These are phyloP conservation scores for Lipomyces oligophaga DNA, from an alignment of 805 yeast genomes.

Conservation along the genomic window DNA sequence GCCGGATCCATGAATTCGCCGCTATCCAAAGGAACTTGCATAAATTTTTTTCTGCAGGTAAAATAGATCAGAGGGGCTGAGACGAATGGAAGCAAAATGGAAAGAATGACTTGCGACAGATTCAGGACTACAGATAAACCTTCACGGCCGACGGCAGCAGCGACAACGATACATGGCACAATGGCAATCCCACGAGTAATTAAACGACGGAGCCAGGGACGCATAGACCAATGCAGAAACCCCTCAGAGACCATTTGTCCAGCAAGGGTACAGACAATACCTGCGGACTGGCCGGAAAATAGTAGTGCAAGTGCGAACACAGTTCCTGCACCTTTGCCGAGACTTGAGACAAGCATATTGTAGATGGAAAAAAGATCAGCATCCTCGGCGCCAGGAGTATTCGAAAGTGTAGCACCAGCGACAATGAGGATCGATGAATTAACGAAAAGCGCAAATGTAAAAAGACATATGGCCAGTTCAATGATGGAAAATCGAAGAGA, in stretches of 20 bases:
- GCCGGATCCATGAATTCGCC: conserved; percentile 2
- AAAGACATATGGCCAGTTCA: conserved; percentile 66
- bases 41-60: conserved; percentile 64
- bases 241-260: conserved; percentile 94
- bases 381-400: conserved; percentile 56
- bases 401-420: conserved; percentile 75
- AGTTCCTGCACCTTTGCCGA: conserved; percentile 77
- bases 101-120: conserved; percentile 80
- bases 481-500: conserved; percentile 69
- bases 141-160: conserved; percentile 63
- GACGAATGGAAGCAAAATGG: conserved; percentile 75
- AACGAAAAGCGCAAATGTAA: conserved; percentile 80
- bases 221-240: conserved; percentile 72
- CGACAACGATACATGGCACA: conserved; percentile 75
- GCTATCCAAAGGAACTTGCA: conserved; percentile 42
- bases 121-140: conserved; percentile 73
- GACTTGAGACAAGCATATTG: conserved; percentile 51
- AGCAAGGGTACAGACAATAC: conserved; percentile 83
- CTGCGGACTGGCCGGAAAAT: conserved; percentile 85
- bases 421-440: conserved; percentile 79
- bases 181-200: conserved; percentile 76
- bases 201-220: conserved; percentile 76
- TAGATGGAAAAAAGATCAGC: conserved; percentile 83
- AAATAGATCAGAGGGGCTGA: conserved; percentile 82
- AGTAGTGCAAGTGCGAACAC: conserved; percentile 80